Base-by-base conservation (phyloP, 78 protist species). In the Dictyostelium intermedium region DNA sequence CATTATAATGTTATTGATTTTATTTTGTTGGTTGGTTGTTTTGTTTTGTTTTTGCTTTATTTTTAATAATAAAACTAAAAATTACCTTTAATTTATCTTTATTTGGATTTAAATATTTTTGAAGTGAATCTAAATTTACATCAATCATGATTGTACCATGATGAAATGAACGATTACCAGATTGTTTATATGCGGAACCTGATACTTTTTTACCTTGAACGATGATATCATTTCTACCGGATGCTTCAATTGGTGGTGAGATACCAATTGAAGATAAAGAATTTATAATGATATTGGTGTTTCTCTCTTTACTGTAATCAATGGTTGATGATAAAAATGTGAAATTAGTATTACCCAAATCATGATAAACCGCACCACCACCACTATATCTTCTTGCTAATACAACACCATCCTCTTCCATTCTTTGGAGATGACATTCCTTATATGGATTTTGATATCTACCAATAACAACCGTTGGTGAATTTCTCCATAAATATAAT, bases 331-430 rank as follows among this genome's bases (percentile, higher is more conserved):
- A 83, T 10, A 95, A 60, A 61, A 95, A 89, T 9, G 97, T 95
- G n/a, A 60, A 95, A 45, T 76, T 83, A 3, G 91, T 82, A 63
- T 91, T 91, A 5, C 96, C 93, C 8, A 87, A 37, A 73, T 95
- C 97, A n/a, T 97, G 98, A 53, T 95, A 97, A 10, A 97, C 98
- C 0, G 97, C 96, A 41, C 97, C 96, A 34, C 97, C 97, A 30
- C 97, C 96, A 23, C 91, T 50, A 25, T 85, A 91, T 25, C 97
- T 79, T 70, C 97, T 82, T 5, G 92, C 56, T 37, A 87, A 47
- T 18, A 72, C 76, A 9, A 87, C 97, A 37, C 70, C 79, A 69
- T 87, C 97, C 5, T 92, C 95, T 4, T 84, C 85, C 97, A 97
- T 93, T 79, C 39, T 72, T 63, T 92, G 87, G 9, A 97, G 45